Conservation (phyloP, 2,329 filamentous ascomycete genomes). For the Penicillium sp. region DNA sequence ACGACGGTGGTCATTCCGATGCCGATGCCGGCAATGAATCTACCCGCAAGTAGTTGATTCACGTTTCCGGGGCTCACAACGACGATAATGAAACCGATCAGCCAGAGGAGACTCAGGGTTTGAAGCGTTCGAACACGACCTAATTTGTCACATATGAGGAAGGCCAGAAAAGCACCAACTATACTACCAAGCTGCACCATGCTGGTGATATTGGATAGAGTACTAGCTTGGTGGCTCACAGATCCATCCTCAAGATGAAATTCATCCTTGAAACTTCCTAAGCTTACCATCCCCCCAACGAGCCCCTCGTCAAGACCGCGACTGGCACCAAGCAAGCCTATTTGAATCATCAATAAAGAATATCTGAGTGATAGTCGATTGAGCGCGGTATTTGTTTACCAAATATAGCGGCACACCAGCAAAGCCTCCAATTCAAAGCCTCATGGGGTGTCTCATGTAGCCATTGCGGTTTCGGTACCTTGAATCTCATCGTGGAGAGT, state of each 20-base stretch:
- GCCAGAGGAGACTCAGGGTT: slow-evolving; percentile 61
- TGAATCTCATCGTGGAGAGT: neutral
- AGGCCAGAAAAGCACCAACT: slow-evolving; percentile 42
- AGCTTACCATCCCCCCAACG: slow-evolving; percentile 11
- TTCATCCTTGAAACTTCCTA: slow-evolving; percentile 12
- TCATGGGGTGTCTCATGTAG: slow-evolving; percentile 1
- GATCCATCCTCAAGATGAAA: slow-evolving; percentile 11
- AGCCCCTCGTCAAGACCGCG: slow-evolving; percentile 15
- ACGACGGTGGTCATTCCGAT: slow-evolving; percentile 71
- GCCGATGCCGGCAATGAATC: slow-evolving; percentile 69
- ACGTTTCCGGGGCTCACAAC: slow-evolving; percentile 59
- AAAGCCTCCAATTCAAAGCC: slow-evolving; percentile 6
- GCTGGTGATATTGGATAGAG: slow-evolving; percentile 6
- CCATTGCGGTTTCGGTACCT: neutral
- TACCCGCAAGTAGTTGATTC: slow-evolving; percentile 64
- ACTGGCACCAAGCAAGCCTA: slow-evolving; percentile 11
- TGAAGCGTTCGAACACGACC: slow-evolving; percentile 66
- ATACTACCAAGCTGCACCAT: slow-evolving; percentile 13
- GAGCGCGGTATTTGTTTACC: too few species aligned
- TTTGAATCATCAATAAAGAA: too few species aligned
- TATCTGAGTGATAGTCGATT: too few species aligned
- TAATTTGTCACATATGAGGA: slow-evolving; percentile 63
- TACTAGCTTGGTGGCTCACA: neutral
- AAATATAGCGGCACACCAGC: slow-evolving; percentile 8
- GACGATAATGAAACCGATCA: slow-evolving; percentile 63